phyloP scores from a whole-genome alignment of 1,284 basidiomycete species.

The Salmacisia buchloeana region DNA sequence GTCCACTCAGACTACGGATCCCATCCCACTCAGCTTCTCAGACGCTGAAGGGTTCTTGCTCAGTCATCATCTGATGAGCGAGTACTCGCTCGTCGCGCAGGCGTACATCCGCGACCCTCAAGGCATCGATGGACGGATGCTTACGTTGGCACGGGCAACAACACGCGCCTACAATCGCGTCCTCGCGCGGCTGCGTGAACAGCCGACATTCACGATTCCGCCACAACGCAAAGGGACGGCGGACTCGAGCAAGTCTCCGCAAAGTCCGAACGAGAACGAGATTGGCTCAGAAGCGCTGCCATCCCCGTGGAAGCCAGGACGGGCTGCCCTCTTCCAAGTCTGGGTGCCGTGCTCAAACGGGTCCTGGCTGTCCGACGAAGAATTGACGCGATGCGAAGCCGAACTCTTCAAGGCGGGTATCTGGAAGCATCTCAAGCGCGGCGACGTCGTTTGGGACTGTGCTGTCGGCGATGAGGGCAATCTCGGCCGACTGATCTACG shows the following conservation, averaged over 20 bases:
- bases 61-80: slow-evolving; percentile 29
- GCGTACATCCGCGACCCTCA: slow-evolving; percentile 29
- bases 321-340: slow-evolving; percentile 49
- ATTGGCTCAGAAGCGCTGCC: slow-evolving; percentile 3
- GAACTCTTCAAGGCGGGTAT: slow-evolving; percentile 48
- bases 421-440: slow-evolving; percentile 46
- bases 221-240: neutral
- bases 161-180: slow-evolving; percentile 51
- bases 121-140: slow-evolving; percentile 42
- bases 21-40: slow-evolving; percentile 33
- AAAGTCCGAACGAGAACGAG: neutral
- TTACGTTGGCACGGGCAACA: slow-evolving; percentile 44
- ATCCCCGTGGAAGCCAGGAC: slow-evolving; percentile 44
- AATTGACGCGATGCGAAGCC: slow-evolving; percentile 39
- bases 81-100: slow-evolving; percentile 34
- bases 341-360: slow-evolving; percentile 50
- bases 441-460: slow-evolving; percentile 52
- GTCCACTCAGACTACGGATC: slow-evolving; percentile 23
- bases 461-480: slow-evolving; percentile 45
- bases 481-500: slow-evolving; percentile 48
- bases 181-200: slow-evolving; percentile 46
- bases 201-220: slow-evolving; percentile 25
- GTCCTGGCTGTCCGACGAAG: slow-evolving; percentile 35
- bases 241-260: neutral
- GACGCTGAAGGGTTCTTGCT: slow-evolving; percentile 47